A percentile compares a stretch with the other conserved stretches of the same genome.
phyloP scores from a whole-genome alignment of 2,329 filamentous ascomycete genomes.

The Lasiodiplodia sp. region DNA sequence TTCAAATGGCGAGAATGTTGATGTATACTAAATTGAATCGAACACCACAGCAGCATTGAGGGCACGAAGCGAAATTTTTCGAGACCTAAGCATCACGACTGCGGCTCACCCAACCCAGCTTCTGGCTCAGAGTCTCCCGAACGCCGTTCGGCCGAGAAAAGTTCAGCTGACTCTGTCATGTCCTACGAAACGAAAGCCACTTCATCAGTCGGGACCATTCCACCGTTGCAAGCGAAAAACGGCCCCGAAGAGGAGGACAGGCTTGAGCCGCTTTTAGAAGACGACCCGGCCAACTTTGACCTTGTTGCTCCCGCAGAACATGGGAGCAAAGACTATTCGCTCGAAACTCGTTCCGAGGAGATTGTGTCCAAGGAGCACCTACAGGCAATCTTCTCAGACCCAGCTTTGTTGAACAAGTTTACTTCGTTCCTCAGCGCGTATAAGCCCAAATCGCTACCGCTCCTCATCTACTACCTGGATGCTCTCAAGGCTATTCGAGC shows the following conservation, averaged over 20 bases:
- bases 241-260: conserved; percentile 51
- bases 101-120: conserved; percentile 24
- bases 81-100: conserved; percentile 30
- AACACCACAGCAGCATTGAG: conserved; percentile 4
- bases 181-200: conserved; percentile 45
- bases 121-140: conserved; percentile 31
- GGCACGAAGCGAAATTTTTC: conserved; percentile 25
- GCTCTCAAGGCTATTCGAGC: conserved; percentile 74
- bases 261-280: conserved; percentile 58
- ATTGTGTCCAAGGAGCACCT: conserved; percentile 73
- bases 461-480: conserved; percentile 76
- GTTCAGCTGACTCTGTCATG: conserved; percentile 46
- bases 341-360: conserved; percentile 70
- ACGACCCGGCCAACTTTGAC: conserved; percentile 63
- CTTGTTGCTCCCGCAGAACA: conserved; percentile 55
- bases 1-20: neutral
- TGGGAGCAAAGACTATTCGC: conserved; percentile 53
- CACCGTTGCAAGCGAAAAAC: conserved; percentile 55
- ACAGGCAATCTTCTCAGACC: conserved; percentile 69
- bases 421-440: conserved; percentile 69
- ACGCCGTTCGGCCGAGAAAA: conserved; percentile 32
- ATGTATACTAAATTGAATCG: neutral
- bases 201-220: conserved; percentile 44
- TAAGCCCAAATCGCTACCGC: conserved; percentile 68
- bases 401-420: conserved; percentile 69